phyloP scores from a whole-genome alignment of 1,139 yeast genomes.

The Kodamaea derodonti region DNA sequence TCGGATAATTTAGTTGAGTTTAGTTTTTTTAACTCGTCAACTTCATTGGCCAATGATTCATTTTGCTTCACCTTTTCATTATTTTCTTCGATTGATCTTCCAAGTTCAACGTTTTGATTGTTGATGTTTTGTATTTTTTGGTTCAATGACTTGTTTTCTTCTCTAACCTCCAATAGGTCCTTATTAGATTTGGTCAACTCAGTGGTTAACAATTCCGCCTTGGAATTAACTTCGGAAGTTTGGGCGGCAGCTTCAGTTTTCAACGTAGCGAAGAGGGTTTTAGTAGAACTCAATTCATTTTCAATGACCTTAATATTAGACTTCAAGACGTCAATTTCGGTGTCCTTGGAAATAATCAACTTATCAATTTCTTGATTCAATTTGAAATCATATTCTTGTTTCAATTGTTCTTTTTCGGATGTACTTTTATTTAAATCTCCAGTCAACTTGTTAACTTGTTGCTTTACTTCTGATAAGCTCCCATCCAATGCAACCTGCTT shows the following conservation, averaged over 20 bases:
- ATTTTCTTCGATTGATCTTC: neutral
- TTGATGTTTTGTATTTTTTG: neutral
- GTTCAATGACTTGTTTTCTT: neutral
- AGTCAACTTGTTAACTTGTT: constrained; percentile 4
- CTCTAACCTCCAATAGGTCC: constrained; percentile 1
- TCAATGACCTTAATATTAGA: constrained; percentile 4
- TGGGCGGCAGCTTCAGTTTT: neutral
- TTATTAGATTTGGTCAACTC: constrained; percentile 4
- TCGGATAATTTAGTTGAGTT: neutral
- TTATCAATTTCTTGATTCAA: constrained; percentile 29
- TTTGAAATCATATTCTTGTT: constrained; percentile 23
- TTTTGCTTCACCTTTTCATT: neutral
- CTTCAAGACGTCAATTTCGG: constrained; percentile 15
- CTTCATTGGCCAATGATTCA: neutral
- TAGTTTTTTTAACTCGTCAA: constrained; percentile 1
- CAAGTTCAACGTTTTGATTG: constrained; percentile 1
- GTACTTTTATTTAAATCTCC: constrained; percentile 8
- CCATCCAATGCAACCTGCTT: constrained; percentile 7
- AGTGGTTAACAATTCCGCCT: constrained; percentile 6
- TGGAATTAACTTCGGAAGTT: constrained; percentile 6
- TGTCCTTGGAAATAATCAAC: constrained; percentile 25
- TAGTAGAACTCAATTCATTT: constrained; percentile 5
- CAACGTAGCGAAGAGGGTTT: constrained; percentile 2
- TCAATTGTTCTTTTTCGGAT: constrained; percentile 15
- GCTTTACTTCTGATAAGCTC: constrained; percentile 4